These are phyloP conservation scores for Ophiosphaerella herpotricha DNA, from an alignment of 2,329 filamentous ascomycete species.

Conservation along the genomic window DNA sequence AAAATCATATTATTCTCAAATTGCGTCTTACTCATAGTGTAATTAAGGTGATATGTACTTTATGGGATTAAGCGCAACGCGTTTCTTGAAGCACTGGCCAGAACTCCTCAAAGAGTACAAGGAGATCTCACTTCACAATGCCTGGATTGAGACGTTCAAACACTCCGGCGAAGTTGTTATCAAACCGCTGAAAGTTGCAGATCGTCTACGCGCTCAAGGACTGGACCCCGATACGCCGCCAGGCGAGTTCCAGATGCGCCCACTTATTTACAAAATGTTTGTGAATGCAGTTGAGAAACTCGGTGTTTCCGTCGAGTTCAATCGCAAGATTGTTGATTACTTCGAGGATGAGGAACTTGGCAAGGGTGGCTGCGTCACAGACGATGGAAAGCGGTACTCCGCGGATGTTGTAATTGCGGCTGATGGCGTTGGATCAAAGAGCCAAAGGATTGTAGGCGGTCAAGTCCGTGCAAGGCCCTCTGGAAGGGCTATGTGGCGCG, in stretches of 20 bases:
- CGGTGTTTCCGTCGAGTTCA: conserved; percentile 51
- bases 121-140: conserved; percentile 58
- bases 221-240: conserved; percentile 56
- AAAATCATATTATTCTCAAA: background rate
- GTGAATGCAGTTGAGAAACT: conserved; percentile 54
- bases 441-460: conserved; percentile 51
- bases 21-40: conserved; percentile 7
- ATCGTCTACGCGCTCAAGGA: conserved; percentile 53
- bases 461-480: conserved; percentile 49
- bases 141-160: conserved; percentile 62
- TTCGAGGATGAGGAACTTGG: conserved; percentile 49
- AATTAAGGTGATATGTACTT: conserved; percentile 63
- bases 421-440: conserved; percentile 52
- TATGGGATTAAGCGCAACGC: conserved; percentile 61
- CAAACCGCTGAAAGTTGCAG: conserved; percentile 54
- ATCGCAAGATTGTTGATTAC: conserved; percentile 50
- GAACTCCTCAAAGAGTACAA: conserved; percentile 58
- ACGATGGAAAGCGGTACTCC: conserved; percentile 49
- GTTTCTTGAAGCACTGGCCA: conserved; percentile 61
- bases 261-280: conserved; percentile 61
- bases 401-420: conserved; percentile 49
- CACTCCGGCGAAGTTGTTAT: conserved; percentile 58
- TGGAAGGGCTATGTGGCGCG: conserved; percentile 48
- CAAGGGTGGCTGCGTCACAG: conserved; percentile 41
- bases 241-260: conserved; percentile 61